Conservation (phyloP, 441 rosid genomes). For the Iberis amara region DNA sequence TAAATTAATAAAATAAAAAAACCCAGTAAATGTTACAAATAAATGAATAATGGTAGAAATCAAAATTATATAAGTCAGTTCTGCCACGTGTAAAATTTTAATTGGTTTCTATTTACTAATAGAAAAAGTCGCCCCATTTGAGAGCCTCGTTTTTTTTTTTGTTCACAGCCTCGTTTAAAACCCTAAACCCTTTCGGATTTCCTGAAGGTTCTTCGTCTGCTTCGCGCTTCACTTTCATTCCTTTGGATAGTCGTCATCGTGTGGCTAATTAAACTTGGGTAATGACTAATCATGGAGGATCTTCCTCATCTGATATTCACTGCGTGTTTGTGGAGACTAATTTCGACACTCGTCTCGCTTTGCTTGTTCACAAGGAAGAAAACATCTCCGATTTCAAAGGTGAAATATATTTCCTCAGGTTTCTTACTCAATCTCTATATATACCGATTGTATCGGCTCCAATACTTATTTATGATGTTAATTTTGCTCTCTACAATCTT, state of each 20-base stretch:
- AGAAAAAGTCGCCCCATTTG: no score
- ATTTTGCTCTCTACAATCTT: no score
- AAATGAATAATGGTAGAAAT: no score
- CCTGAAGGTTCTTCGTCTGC: background rate
- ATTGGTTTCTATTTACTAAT: no score
- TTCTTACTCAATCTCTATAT: background rate
- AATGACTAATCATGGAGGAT: background rate
- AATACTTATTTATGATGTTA: background rate
- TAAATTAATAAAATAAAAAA: no score
- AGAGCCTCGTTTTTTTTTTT: no score
- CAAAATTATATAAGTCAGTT: no score
- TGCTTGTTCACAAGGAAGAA: background rate
- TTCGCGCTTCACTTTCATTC: background rate
- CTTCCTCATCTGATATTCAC: background rate
- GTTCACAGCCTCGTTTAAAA: background rate
- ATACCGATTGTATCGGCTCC: background rate
- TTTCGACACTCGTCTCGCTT: background rate
- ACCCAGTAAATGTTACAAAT: no score
- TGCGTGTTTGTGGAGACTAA: conserved; percentile 4
- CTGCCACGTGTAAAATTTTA: no score
- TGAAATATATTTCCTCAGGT: background rate
- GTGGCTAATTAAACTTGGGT: background rate
- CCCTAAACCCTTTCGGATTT: conserved; percentile 11
- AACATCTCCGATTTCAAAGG: conserved; percentile 20
- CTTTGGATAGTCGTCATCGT: background rate